A percentile compares a stretch with the other conserved stretches of the same genome.
Conservation (phyloP, 345 rosid genomes). For the Salix arbutifolia region DNA sequence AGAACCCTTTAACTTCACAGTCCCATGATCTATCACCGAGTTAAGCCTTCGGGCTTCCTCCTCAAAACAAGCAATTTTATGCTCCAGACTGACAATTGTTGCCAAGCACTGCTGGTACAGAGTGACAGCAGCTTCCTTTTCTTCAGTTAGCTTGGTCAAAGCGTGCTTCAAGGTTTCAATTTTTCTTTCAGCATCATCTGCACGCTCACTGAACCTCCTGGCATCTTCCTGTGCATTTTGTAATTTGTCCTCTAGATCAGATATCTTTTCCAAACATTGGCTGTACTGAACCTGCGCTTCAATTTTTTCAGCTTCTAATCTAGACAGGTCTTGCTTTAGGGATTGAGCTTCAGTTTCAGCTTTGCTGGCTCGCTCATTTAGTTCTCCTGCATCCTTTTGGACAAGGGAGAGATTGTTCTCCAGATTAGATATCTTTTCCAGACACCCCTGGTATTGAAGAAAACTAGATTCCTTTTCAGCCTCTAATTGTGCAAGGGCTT, state of each 20-base stretch:
- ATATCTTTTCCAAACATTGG: slow-evolving; percentile 53
- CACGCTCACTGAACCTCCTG: slow-evolving; percentile 41
- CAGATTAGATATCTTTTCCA: slow-evolving; percentile 58
- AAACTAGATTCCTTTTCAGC: slow-evolving; percentile 56
- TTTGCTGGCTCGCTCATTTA: slow-evolving; percentile 50
- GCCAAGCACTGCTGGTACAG: slow-evolving; percentile 74
- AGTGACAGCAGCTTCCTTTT: slow-evolving; percentile 61
- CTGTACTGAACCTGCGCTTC: slow-evolving; percentile 49
- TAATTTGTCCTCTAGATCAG: slow-evolving; percentile 57
- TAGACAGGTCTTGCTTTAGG: slow-evolving; percentile 52
- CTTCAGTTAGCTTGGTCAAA: slow-evolving; percentile 50
- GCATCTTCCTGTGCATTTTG: slow-evolving; percentile 57
- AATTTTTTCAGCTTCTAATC: slow-evolving; percentile 65
- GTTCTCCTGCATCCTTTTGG: slow-evolving; percentile 58
- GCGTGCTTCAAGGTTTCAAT: slow-evolving; percentile 62
- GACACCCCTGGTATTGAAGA: slow-evolving; percentile 67
- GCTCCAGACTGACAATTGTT: slow-evolving; percentile 63
- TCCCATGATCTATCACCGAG: slow-evolving; percentile 60
- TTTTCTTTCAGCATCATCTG: slow-evolving; percentile 65
- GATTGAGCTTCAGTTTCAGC: slow-evolving; percentile 57
- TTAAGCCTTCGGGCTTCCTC: slow-evolving; percentile 72
- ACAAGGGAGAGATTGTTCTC: slow-evolving; percentile 49
- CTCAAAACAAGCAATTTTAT: slow-evolving; percentile 47
- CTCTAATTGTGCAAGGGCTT: slow-evolving; percentile 52
- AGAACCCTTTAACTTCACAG: slow-evolving; percentile 59